Evolutionary conservation across 108 stramenopile genomes (phyloP).

Genomic region (Skeletonema potamos): DNA sequence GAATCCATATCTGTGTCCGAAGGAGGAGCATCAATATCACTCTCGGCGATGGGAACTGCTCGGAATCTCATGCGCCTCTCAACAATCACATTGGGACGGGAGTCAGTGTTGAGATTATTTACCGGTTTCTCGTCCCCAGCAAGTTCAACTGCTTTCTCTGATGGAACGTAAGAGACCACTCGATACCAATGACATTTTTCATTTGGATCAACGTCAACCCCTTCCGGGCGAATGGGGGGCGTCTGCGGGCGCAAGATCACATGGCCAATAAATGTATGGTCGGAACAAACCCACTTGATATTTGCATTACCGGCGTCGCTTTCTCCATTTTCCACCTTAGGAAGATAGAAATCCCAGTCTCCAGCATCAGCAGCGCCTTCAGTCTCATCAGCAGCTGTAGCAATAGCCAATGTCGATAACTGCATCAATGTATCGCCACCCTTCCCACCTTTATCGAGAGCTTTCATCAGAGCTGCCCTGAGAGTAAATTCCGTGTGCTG

Average conservation of each 20-base stretch:
- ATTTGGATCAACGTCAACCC: conserved; percentile 3
- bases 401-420: conserved; percentile 54
- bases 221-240: conserved; percentile 11
- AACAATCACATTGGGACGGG: conserved; percentile 33
- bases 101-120: conserved; percentile 19
- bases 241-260: conserved; percentile 41
- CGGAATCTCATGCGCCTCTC: conserved; percentile 76
- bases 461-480: conserved; percentile 50
- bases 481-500: conserved; percentile 68
- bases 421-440: conserved; percentile 36
- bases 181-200: conserved; percentile 68
- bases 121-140: conserved; percentile 14
- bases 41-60: conserved; percentile 42
- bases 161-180: conserved; percentile 55
- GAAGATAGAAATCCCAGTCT: conserved; percentile 59
- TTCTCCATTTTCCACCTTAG: background rate
- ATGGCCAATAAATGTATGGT: conserved; percentile 52
- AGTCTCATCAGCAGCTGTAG: conserved; percentile 79
- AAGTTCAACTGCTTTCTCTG: conserved; percentile 47
- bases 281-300: conserved; percentile 52
- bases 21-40: conserved; percentile 15
- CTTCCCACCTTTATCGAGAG: conserved; percentile 40
- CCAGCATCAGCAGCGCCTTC: conserved; percentile 56
- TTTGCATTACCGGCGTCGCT: conserved; percentile 19
- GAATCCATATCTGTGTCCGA: conserved; percentile 12